Percentiles rank a stretch among this genome's conserved stretches.
phyloP scores from a whole-genome alignment of 331 rosid species.

The Pyrus hybrid region DNA sequence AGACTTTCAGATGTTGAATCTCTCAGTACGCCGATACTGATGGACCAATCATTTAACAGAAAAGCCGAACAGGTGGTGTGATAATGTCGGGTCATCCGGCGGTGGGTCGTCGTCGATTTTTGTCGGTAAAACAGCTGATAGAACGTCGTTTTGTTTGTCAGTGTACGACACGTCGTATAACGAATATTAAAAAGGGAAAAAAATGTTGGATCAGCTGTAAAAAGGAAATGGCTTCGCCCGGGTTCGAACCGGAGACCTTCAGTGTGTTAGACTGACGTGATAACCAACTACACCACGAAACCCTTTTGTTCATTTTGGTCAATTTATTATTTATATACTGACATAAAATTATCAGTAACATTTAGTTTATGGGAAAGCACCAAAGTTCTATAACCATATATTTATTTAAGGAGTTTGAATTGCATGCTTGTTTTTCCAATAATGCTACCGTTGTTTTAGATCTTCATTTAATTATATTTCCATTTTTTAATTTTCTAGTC shows the following conservation, averaged over 20 bases:
- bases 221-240: neutral
- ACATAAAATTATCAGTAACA: no score
- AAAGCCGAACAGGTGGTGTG: neutral
- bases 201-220: neutral
- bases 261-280: conserved; percentile 23
- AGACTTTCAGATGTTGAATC: neutral
- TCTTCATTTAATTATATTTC: no score
- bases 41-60: neutral
- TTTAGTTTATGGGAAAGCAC: no score
- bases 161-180: neutral
- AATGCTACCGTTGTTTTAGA: no score
- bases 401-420: no score
- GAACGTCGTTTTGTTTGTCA: neutral
- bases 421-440: no score
- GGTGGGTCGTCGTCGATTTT: no score
- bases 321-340: no score
- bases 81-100: no score
- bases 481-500: no score
- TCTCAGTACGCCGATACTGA: neutral
- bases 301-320: neutral
- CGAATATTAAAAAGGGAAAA: neutral
- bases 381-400: no score
- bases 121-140: no score
- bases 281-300: conserved; percentile 24
- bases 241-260: conserved; percentile 17